These are phyloP conservation scores for Cornus kousa DNA, from an alignment of 148 eudicot genomes.

Conservation along the genomic window DNA sequence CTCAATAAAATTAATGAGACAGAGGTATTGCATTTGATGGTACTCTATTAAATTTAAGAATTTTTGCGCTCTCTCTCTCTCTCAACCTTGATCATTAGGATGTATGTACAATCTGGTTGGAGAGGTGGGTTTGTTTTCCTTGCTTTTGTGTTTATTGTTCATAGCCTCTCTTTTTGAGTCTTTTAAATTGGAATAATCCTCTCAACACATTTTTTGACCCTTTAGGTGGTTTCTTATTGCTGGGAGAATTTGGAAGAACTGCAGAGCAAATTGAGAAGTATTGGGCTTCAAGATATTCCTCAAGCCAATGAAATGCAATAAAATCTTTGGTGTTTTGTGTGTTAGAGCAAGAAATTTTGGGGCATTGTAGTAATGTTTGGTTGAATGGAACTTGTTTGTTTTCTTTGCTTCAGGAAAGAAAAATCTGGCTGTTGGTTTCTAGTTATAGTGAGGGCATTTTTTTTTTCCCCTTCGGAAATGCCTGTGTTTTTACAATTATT, in stretches of 20 bases:
- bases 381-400: not conserved
- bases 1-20: too few species aligned
- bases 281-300: conserved; percentile 28
- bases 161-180: not conserved
- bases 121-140: conserved; percentile 1
- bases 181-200: not conserved
- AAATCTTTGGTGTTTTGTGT: not conserved
- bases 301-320: conserved; percentile 15
- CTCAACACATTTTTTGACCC: not conserved
- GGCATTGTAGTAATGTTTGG: not conserved
- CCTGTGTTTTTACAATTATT: conserved; percentile 6
- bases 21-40: too few species aligned
- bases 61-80: too few species aligned
- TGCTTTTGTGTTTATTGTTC: too few species aligned
- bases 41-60: too few species aligned
- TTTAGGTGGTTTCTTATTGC: conserved; percentile 42
- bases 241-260: conserved; percentile 40
- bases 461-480: too few species aligned
- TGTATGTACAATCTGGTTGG: conserved; percentile 43
- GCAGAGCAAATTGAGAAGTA: conserved; percentile 40
- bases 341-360: conserved; percentile 15
- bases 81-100: conserved; percentile 29
- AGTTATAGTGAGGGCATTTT: too few species aligned
- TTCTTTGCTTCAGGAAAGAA: not conserved
- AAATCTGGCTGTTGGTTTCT: not conserved